A percentile compares a stretch with the other conserved stretches of the same genome.
Conservation (phyloP, 106 monocot species). For the Vanilla planifolia region DNA sequence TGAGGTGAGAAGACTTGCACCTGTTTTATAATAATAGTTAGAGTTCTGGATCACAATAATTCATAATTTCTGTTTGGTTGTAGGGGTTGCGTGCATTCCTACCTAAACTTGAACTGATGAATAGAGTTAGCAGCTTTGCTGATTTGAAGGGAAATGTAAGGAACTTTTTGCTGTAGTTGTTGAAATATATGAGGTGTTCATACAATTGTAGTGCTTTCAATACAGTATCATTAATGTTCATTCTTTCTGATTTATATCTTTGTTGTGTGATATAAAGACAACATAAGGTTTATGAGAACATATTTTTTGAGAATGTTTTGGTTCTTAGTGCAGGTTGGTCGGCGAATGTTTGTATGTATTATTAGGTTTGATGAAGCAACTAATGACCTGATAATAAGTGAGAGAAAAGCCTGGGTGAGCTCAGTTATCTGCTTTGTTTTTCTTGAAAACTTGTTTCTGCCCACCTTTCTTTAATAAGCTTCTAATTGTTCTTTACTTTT, state of each 20-base stretch:
- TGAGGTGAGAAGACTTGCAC: constrained; percentile 69
- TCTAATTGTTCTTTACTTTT: not conserved
- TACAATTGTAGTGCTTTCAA: not conserved
- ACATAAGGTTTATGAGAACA: not conserved
- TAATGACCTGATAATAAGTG: constrained; percentile 84
- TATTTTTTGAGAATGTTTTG: constrained; percentile 7
- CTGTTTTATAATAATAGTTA: not conserved
- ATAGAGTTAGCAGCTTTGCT: constrained; percentile 54
- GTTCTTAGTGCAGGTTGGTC: constrained; percentile 57
- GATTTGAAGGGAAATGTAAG: constrained; percentile 88
- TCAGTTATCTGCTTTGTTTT: not conserved
- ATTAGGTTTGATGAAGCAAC: constrained; percentile 65
- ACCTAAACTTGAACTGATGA: constrained; percentile 91
- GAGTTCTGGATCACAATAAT: not conserved
- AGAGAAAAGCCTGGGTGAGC: constrained; percentile 93
- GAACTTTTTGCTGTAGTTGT: not conserved
- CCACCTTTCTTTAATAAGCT: not conserved
- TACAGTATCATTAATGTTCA: not conserved
- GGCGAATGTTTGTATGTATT: constrained; percentile 56
- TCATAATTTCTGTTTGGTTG: constrained; percentile 1
- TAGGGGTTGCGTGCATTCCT: constrained; percentile 93
- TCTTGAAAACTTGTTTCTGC: not conserved
- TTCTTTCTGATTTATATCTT: constrained; percentile 2
- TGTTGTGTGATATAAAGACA: not conserved
- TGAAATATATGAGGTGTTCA: not conserved